A percentile compares a stretch with the other conserved stretches of the same genome.
phyloP scores from a whole-genome alignment of 2,329 filamentous ascomycete species.

The Nemania sp. region DNA sequence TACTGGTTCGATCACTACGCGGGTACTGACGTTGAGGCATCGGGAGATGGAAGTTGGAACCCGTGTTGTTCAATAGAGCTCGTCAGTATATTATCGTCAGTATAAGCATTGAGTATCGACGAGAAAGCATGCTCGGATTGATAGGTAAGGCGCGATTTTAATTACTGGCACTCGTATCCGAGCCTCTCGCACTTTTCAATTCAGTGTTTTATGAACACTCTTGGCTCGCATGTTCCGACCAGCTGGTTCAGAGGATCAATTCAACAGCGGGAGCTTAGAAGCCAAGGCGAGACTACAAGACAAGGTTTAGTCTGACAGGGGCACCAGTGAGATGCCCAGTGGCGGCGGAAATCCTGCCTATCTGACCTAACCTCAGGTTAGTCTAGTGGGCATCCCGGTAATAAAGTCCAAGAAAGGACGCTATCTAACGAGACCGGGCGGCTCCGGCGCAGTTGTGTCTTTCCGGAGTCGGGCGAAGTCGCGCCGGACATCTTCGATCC shows the following conservation, averaged over 20 bases:
- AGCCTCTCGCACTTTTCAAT: not conserved
- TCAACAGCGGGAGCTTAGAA: constrained; percentile 7
- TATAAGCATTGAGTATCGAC: not conserved
- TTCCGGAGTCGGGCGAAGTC: constrained; percentile 25
- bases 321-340: not conserved
- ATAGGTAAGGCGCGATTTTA: no score
- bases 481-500: not conserved
- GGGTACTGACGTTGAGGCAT: not conserved
- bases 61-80: not conserved
- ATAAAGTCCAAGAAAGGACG: no score
- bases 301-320: constrained; percentile 15
- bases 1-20: not conserved
- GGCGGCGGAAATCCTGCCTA: not conserved
- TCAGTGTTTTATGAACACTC: not conserved
- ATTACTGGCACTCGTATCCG: not conserved
- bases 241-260: no score
- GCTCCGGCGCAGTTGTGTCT: constrained; percentile 16
- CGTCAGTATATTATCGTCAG: no score
- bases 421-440: no score
- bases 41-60: not conserved
- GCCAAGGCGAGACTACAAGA: constrained; percentile 19
- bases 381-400: no score
- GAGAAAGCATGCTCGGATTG: not conserved
- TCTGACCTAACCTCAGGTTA: not conserved
- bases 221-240: no score